Conservation (phyloP, 495 filamentous ascomycete genomes). For the Cairneyella variabilis region DNA sequence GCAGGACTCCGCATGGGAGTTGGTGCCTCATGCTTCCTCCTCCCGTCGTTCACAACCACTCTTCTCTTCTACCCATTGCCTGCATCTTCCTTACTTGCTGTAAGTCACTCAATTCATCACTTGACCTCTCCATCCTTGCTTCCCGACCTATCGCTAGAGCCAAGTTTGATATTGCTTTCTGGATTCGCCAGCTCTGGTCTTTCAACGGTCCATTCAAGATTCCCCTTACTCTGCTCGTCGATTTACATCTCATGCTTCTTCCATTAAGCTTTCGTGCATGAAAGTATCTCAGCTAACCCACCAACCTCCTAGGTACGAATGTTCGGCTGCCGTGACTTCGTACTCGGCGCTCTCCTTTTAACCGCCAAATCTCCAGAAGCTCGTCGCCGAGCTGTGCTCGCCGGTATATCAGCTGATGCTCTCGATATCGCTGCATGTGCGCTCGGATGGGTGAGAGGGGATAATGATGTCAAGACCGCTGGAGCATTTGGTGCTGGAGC, state of each 20-base stretch:
- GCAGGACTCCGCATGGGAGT: neutral
- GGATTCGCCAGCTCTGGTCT: no score
- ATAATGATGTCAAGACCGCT: neutral
- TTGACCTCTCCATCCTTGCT: no score
- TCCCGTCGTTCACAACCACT: neutral
- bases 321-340: neutral
- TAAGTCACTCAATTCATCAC: no score
- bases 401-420: neutral
- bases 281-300: no score
- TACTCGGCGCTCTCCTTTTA: neutral
- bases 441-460: neutral
- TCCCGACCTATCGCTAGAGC: no score
- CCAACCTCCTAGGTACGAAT: no score
- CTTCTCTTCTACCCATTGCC: conserved; percentile 5
- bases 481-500: conserved; percentile 1
- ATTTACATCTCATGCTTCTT: no score
- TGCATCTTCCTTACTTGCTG: neutral
- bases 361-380: conserved; percentile 3
- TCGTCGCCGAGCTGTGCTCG: neutral
- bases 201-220: no score
- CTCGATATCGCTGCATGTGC: neutral
- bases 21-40: neutral
- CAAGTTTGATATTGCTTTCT: no score
- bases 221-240: no score
- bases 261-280: no score